Percentiles rank a stretch among this genome's conserved stretches.
phyloP scores from a whole-genome alignment of 331 rosid species.

The Quercus lobata region DNA sequence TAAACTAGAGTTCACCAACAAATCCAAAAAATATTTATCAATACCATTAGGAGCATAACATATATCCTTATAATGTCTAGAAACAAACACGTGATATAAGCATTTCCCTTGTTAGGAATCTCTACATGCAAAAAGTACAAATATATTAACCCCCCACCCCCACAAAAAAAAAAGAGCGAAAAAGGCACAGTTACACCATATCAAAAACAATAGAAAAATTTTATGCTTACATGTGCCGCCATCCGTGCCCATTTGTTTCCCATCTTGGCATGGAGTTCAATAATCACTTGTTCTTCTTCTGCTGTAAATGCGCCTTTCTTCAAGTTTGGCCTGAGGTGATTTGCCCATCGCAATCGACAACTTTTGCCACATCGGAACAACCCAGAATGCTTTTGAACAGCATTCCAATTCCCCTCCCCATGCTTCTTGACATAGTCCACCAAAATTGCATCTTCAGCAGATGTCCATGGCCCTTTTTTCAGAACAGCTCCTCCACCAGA shows the following conservation, averaged over 20 bases:
- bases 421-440: conserved; percentile 79
- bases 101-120: too few species aligned
- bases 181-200: conserved; percentile 2
- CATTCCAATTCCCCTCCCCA: conserved; percentile 99
- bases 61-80: neutral
- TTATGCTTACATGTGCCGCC: conserved; percentile 83
- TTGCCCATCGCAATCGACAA: conserved; percentile 97
- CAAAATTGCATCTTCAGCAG: conserved; percentile 86
- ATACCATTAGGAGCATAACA: neutral
- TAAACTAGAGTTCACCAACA: neutral
- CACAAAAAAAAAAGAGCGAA: neutral
- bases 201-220: conserved; percentile 7
- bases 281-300: conserved; percentile 76
- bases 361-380: conserved; percentile 94
- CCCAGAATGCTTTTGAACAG: conserved; percentile 91
- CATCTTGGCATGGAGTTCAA: conserved; percentile 83
- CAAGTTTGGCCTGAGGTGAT: conserved; percentile 95
- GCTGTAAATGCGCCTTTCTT: conserved; percentile 89
- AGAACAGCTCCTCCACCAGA: conserved; percentile 30
- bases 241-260: conserved; percentile 99
- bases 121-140: too few species aligned
- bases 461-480: conserved; percentile 99
- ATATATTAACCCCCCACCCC: too few species aligned
- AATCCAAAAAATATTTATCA: too few species aligned
- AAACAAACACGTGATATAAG: neutral